Evolutionary conservation across 345 rosid species (phyloP), one percentile per base, ranked within the genome.

Genomic region (Populus pruinosa): DNA sequence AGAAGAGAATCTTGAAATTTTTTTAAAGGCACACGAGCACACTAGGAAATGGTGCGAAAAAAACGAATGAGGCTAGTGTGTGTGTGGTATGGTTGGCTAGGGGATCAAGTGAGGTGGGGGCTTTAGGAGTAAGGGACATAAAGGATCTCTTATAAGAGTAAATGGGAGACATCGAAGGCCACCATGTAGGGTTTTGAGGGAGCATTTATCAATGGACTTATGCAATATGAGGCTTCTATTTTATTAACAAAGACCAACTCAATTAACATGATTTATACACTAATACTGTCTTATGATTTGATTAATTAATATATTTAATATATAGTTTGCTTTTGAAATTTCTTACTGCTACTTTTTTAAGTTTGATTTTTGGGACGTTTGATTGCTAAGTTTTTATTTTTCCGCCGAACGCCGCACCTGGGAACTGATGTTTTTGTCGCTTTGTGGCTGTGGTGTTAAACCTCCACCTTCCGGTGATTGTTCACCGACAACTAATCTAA

Each of bases 381-480:
- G n/a, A 21, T 17, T 5, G 17, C 18, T 3, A 13, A 70, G 5
- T 7, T 23, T 65, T 21, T 53, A 43, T 25, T 83, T 77, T 84
- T 86, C 89, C 91, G 89, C 94, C 92, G 92, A 87, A 80, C 86
- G 94, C 91, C 94, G 91, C 90, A 86, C 91, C 91, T 89, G 84
- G 89, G 89, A 83, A 84, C 90, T 87, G 88, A 76, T 80, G 89
- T 43, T 33, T 74, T 87, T 90, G 88, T 88, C 89, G 88, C 83
- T 74, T 86, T 85, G 73, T 79, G 84, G 67, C 17, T 20, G 63
- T 53, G 59, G 65, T 72, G 72, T 53, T 9, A 12, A 39, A 43
- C 78, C 31, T 76, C 76, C 82, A 81, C 82, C 85, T 44, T 43
- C 81, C 76, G 70, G 77, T 77, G 63, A 61, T 2, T 9, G 55